phyloP scores from a whole-genome alignment of 306 rosid genomes.

The Quercus ilex region DNA sequence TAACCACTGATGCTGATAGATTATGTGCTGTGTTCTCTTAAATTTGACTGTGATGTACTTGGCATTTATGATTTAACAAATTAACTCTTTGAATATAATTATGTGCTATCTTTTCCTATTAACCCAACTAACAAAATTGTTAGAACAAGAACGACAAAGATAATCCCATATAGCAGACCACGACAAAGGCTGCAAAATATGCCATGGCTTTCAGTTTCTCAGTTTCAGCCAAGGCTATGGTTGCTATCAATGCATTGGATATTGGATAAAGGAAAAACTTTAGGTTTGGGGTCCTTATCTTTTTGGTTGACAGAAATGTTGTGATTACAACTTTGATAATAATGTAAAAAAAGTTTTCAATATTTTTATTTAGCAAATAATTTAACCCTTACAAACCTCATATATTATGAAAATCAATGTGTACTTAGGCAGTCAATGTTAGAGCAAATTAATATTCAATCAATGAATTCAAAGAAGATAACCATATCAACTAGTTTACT shows the following conservation, averaged over 20 bases:
- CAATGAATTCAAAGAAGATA: too few relatives aligned
- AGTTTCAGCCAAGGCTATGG: not conserved
- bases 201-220: not conserved
- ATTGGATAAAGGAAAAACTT: not conserved
- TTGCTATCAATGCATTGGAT: constrained; percentile 3
- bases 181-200: not conserved
- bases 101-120: not conserved
- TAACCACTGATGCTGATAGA: constrained; percentile 23
- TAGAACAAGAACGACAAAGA: not conserved
- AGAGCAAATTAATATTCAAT: too few relatives aligned
- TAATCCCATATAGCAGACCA: not conserved
- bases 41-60: constrained; percentile 17
- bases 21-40: not conserved
- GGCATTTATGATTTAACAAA: not conserved
- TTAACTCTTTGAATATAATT: not conserved
- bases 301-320: not conserved
- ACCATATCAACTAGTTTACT: too few relatives aligned
- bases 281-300: constrained; percentile 10
- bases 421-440: too few relatives aligned
- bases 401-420: too few relatives aligned
- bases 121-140: not conserved
- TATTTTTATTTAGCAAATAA: too few relatives aligned
- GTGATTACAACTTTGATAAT: not conserved
- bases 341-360: too few relatives aligned
- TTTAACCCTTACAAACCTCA: too few relatives aligned